A percentile compares a stretch with the other conserved stretches of the same genome.
These are phyloP conservation scores for Boletellus deceptivus DNA, from an alignment of 1,284 basidiomycete species.

Conservation along the genomic window DNA sequence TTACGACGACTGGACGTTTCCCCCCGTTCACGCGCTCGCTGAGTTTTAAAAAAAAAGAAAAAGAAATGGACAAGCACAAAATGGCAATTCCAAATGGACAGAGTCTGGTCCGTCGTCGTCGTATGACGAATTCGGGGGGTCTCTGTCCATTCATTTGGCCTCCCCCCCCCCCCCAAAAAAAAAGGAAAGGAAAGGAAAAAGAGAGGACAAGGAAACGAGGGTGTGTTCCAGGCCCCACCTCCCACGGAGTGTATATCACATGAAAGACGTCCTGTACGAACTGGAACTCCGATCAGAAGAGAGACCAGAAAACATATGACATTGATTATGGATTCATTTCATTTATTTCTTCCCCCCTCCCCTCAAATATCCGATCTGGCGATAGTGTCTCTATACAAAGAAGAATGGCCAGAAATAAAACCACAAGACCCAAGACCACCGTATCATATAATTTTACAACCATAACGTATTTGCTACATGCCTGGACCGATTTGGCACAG, in stretches of 20 bases:
- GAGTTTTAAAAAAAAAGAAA: background rate
- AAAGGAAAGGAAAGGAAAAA: no score
- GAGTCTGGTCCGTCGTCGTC: no score
- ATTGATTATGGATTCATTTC: background rate
- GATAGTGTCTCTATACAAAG: background rate
- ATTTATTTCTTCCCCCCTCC: no score
- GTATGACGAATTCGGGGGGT: no score
- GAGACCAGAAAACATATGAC: no score
- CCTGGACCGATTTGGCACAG: slow-evolving; percentile 21
- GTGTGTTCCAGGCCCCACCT: no score
- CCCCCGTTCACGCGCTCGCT: no score
- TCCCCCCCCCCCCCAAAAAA: background rate
- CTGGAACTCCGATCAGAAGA: no score
- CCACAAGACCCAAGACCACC: slow-evolving; percentile 14
- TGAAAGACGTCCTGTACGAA: background rate
- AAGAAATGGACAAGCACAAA: no score
- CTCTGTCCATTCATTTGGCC: slow-evolving; percentile 2
- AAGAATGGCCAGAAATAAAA: background rate
- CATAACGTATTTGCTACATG: slow-evolving; percentile 39
- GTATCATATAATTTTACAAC: slow-evolving; percentile 33
- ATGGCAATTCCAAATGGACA: no score
- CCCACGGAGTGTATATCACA: background rate
- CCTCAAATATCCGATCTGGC: background rate
- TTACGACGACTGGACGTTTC: no score
- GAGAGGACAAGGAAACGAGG: no score